Base-by-base conservation (phyloP, 768 basidiomycete species). In the Panaeolus papilionaceus region DNA sequence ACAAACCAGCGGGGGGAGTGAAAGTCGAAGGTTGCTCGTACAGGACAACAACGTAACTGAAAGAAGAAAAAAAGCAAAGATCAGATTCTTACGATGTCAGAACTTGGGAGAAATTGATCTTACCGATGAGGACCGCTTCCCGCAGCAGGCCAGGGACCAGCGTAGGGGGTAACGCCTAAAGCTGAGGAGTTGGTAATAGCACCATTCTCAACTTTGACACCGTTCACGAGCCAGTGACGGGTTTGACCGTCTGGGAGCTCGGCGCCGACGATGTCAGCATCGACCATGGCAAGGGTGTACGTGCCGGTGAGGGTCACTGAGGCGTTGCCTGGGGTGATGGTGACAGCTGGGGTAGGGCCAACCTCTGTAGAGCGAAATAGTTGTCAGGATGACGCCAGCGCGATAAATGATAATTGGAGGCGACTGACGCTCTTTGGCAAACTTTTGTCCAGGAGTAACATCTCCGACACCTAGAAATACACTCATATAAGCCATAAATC, bases 181-280 rank as follows among this genome's bases (percentile, higher is more conserved):
- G 81, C 85, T n/a, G 81, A 77, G 4, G 78, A 68, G 70, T 81
- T 83, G 61, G 80, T 79, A 38, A 90, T 75, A n/a, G 75, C 74
- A 39, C 83, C 81, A 63, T 64, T 38, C 47, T 67, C 26, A 45
- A 91, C 67, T 3, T 81, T 82, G 18, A 86, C 92, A 26, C 84
- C 81, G 75, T 94, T 93, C 68, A 89, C 86, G 61, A 95, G 86
- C 93, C 92, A 95, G 80, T 94, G 94, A 64, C 91, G 85, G 62
- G 88, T 92, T 70, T 89, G 88, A 20, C 87, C 89, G 9, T 80
- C 77, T 42, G 83, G 76, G 64, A 87, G 79, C 70, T 90, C 83
- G 61, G 85, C 79, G 44, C 92, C 92, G 42, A 90, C 89, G 26
- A 85, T 74, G 67, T 88, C 88, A 12, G 92, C 91, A 72, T 95